phyloP scores from a whole-genome alignment of 345 rosid genomes.

The Salix koriyanagi region DNA sequence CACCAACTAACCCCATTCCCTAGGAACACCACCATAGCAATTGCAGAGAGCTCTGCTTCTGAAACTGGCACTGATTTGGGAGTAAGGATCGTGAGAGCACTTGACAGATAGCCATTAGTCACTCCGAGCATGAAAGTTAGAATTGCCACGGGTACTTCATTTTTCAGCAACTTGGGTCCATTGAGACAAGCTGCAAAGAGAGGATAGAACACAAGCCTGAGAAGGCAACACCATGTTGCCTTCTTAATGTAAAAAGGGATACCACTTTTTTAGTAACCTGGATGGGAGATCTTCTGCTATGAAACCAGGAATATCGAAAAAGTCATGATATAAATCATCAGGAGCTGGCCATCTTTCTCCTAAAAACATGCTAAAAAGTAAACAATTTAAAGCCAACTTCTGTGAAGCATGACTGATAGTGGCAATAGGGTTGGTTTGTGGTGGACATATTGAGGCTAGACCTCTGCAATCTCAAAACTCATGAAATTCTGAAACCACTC shows the following conservation, averaged over 20 bases:
- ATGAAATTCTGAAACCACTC: neutral
- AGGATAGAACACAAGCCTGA: constrained; percentile 67
- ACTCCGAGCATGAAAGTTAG: constrained; percentile 72
- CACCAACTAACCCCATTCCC: constrained; percentile 76
- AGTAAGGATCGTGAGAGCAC: constrained; percentile 71
- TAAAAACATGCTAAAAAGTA: neutral
- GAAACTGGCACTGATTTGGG: constrained; percentile 63
- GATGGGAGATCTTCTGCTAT: constrained; percentile 63
- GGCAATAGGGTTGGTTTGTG: neutral
- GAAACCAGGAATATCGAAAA: constrained; percentile 81
- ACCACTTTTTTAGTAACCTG: constrained; percentile 56
- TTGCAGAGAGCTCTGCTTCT: constrained; percentile 77
- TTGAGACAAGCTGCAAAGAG: constrained; percentile 63
- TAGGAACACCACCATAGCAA: constrained; percentile 65
- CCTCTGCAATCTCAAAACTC: neutral
- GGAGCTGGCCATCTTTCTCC: constrained; percentile 53
- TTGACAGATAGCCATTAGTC: constrained; percentile 77
- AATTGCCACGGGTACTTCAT: constrained; percentile 57
- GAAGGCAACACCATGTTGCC: constrained; percentile 61
- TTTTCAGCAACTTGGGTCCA: constrained; percentile 76
- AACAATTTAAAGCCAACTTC: neutral
- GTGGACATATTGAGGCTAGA: neutral
- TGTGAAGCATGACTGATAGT: neutral
- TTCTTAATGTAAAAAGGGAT: constrained; percentile 59
- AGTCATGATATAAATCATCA: constrained; percentile 58